Evolutionary conservation across 352 stramenopile species (phyloP).

Genomic region (Phytophthora sansomeana): DNA sequence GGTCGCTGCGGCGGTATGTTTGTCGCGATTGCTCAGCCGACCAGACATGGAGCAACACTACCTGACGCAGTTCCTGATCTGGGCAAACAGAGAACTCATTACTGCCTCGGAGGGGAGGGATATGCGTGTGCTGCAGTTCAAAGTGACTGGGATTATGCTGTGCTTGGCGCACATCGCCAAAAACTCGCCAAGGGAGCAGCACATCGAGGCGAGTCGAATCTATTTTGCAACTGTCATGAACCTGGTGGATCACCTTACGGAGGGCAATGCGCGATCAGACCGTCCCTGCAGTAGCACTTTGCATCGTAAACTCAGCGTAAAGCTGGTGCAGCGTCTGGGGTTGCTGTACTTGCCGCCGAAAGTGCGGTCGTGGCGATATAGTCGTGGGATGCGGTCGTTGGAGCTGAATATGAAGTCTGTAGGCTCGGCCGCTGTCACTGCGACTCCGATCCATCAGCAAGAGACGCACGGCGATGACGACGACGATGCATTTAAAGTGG

Average conservation of each 20-base stretch:
- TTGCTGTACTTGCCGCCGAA: slow-evolving; percentile 95
- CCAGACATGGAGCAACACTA: slow-evolving; percentile 95
- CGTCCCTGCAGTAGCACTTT: slow-evolving; percentile 76
- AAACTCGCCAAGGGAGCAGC: slow-evolving; percentile 73
- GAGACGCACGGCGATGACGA: slow-evolving; percentile 39
- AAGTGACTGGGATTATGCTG: slow-evolving; percentile 86
- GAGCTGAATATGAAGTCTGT: slow-evolving; percentile 91
- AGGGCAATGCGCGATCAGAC: slow-evolving; percentile 55
- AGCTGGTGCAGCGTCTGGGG: slow-evolving; percentile 96
- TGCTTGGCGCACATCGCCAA: slow-evolving; percentile 84
- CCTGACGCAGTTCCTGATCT: slow-evolving; percentile 92
- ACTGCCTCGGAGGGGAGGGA: slow-evolving; percentile 38
- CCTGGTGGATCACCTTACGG: slow-evolving; percentile 64
- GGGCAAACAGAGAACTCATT: slow-evolving; percentile 78
- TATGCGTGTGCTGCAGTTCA: slow-evolving; percentile 69
- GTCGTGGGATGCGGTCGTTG: slow-evolving; percentile 92
- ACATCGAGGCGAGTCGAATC: slow-evolving; percentile 72
- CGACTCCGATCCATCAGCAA: slow-evolving; percentile 8
- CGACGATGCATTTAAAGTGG: slow-evolving; percentile 75
- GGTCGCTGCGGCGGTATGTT: slow-evolving; percentile 94
- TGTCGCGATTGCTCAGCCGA: slow-evolving; percentile 94
- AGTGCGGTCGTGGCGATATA: slow-evolving; percentile 96
- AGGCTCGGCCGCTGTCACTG: slow-evolving; percentile 29
- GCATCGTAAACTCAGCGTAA: slow-evolving; percentile 96
- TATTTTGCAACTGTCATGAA: slow-evolving; percentile 83